Evolutionary conservation across 2,329 filamentous ascomycete genomes (phyloP), one percentile per base, ranked within the genome.

Genomic region (Venturia asperata): DNA sequence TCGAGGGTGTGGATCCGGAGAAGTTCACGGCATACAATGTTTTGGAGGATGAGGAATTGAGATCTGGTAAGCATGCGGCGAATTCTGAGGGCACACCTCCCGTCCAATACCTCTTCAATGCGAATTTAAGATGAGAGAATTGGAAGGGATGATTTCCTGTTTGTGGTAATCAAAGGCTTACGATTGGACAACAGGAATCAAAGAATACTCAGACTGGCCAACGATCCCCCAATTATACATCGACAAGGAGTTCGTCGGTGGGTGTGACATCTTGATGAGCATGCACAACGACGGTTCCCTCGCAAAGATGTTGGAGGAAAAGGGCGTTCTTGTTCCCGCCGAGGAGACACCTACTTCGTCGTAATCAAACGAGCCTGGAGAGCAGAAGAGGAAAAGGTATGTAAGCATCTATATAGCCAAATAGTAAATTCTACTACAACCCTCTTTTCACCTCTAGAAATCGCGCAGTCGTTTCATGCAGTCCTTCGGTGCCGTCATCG

Each of bases 1-100:
- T 97, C 72, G 93, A 99, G 79, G 94, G 94, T 69, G 92, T 99
- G 68, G 90, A 97, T 79, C 94, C 94, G 19, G 83, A 84, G 69
- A 97, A 97, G 80, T 99, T 99, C 75, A 90, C 92, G n/a, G 93
- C 94, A 9, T 97, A 96, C 78, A 97, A 99, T 78, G 94, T 99
- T 47, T 79, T 99, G 65, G 94, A 97, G 78, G 92, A 97, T 76
- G 78, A 88, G 4, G 92, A 95, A 74, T 78, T 99, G 74, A 86
- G 94, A 71, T 81, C 87, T 78, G 91, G 90, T 93, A 78, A 67
- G 80, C 74, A 24, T 1, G 17, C 45, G 60, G 41, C 41, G 21
- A 3, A 7, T 5, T 37, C 5, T 30, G 30, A 21, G 19, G 7
- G n/a, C 30, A 21, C 24, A 10, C 1, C 7, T 58, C 24, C 9